Evolutionary conservation across 768 basidiomycete species (phyloP).

Genomic region (Rubroboletus pulcherrimus): DNA sequence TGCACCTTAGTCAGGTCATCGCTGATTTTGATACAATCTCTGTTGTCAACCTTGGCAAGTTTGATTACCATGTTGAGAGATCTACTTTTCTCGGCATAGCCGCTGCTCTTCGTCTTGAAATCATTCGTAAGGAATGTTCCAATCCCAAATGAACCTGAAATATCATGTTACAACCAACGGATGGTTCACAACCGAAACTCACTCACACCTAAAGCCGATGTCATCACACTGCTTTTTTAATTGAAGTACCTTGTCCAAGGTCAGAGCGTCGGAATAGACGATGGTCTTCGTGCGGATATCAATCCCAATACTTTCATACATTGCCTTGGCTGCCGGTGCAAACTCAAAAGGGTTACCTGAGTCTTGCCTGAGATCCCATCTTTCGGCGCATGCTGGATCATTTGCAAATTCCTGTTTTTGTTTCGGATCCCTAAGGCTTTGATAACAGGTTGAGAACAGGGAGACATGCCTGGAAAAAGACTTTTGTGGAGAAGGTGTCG

Average conservation of each 20-base stretch:
- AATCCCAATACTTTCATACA: slow-evolving; percentile 70
- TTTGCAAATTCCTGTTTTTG: slow-evolving; percentile 50
- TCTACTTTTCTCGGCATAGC: slow-evolving; percentile 60
- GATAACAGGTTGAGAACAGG: background rate
- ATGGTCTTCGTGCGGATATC: slow-evolving; percentile 63
- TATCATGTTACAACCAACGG: background rate
- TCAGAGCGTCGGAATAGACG: slow-evolving; percentile 82
- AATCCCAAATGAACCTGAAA: slow-evolving; percentile 82
- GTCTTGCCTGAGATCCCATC: slow-evolving; percentile 93
- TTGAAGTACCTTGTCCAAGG: slow-evolving; percentile 63
- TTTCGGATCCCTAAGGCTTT: background rate
- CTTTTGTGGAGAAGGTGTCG: slow-evolving; percentile 88
- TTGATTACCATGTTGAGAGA: slow-evolving; percentile 96
- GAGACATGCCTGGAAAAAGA: slow-evolving; percentile 69
- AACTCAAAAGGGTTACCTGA: slow-evolving; percentile 88
- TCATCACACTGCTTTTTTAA: slow-evolving; percentile 71
- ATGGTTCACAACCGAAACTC: background rate
- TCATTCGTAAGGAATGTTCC: slow-evolving; percentile 93
- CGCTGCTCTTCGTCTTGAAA: slow-evolving; percentile 49
- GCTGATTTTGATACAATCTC: slow-evolving; percentile 87
- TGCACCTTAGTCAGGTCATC: slow-evolving; percentile 83
- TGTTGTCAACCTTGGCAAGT: slow-evolving; percentile 66
- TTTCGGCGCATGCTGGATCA: slow-evolving; percentile 55
- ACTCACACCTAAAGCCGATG: slow-evolving; percentile 63
- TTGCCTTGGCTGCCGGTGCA: slow-evolving; percentile 64